Evolutionary conservation across 805 yeast species (phyloP), one percentile per base, ranked within the genome.

Genomic region (Torulaspora maleeae): DNA sequence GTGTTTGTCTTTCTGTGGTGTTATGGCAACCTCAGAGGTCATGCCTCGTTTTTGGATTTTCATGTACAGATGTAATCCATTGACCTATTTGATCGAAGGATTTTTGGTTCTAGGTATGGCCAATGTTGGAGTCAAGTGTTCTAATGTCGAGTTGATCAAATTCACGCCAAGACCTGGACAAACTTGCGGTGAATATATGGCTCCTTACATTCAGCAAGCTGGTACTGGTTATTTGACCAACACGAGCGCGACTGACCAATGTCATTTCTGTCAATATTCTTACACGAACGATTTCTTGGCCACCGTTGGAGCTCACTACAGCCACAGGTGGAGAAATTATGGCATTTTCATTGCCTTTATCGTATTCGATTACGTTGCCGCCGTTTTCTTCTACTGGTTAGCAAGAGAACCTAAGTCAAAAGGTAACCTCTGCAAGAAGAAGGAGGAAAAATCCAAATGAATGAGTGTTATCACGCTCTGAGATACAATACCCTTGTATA

Each of bases 21-120:
- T 83, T 36, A 69, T 86, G 68, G 79, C 77, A 12, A 69, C 77
- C 19, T 76, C 79, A 49, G 69, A 70, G 15, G 69, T 64, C 27
- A 60, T 82, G 70, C 85, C 85, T 25, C 79, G 87, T n/a, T 86
- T 86, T 72, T 82, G 90, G 89, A 70, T 75, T 36, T 84, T 83
- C 72, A 80, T 84, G 87, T 84, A 83, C 72, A 72, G 89, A 60
- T 75, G 72, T 15, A 78, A 83, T 19, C 91, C 93, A 13, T 68
- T 82, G 51, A 80, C 88, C 1, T 85, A 83, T 55, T 73, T 82
- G 68, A 69, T 84, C 43, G 68, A 72, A 15, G 81, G 79, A 35
- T 63, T 78, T 54, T 61, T 82, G 44, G 66, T 79, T 33, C 68
- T 76, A 41, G 85, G 80, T 51, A 65, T 82, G 52, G 83, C 80